Conservation (phyloP, 2,329 filamentous ascomycete species). For the Alternaria longipes region DNA sequence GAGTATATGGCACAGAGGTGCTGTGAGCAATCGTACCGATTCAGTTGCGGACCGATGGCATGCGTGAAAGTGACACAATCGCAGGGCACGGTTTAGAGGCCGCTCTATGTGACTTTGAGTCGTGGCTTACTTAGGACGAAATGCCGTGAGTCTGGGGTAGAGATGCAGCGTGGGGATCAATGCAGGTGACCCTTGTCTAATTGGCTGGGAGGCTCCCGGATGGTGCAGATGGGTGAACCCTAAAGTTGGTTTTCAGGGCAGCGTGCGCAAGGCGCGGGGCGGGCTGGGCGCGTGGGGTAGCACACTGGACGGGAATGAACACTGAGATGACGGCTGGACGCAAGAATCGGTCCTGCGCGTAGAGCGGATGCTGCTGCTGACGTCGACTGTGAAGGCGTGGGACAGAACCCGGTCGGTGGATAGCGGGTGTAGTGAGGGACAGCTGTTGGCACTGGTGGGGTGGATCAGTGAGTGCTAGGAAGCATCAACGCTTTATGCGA, state of each 20-base stretch:
- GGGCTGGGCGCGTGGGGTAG: slow-evolving; percentile 39
- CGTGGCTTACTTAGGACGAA: slow-evolving; percentile 20
- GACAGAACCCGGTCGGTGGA: slow-evolving; percentile 11
- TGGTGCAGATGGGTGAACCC: slow-evolving; percentile 32
- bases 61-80: slow-evolving; percentile 28
- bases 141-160: slow-evolving; percentile 40
- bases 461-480: slow-evolving; percentile 20
- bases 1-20: slow-evolving; percentile 18
- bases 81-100: slow-evolving; percentile 26
- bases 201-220: slow-evolving; percentile 37
- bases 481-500: slow-evolving; percentile 34
- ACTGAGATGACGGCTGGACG: slow-evolving; percentile 27
- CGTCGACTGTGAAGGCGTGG: slow-evolving; percentile 14
- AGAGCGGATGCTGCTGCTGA: slow-evolving; percentile 33
- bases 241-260: slow-evolving; percentile 35
- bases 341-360: slow-evolving; percentile 35
- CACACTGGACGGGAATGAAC: slow-evolving; percentile 22
- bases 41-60: slow-evolving; percentile 21
- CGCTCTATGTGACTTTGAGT: slow-evolving; percentile 26
- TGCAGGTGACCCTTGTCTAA: slow-evolving; percentile 29
- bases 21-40: slow-evolving; percentile 22
- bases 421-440: slow-evolving; percentile 7
- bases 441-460: slow-evolving; percentile 7
- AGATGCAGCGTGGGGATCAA: slow-evolving; percentile 42
- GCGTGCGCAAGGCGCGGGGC: slow-evolving; percentile 34